Evolutionary conservation across 495 filamentous ascomycete species (phyloP).

Genomic region (Xylaria sp.): DNA sequence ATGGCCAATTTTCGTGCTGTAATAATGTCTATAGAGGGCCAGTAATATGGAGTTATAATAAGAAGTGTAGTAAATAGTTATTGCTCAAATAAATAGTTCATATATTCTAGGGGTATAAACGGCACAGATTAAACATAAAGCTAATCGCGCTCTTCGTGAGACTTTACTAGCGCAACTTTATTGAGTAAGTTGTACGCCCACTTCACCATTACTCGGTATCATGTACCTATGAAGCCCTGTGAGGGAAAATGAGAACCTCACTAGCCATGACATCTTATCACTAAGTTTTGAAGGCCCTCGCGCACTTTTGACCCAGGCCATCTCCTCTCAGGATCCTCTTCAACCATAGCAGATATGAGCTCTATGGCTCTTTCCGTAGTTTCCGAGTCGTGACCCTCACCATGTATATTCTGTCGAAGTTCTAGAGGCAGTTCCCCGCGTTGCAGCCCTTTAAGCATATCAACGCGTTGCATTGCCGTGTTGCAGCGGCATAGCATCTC

Average conservation of each 20-base stretch:
- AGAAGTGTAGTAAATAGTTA: neutral
- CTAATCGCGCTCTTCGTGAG: neutral
- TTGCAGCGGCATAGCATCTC: constrained; percentile 58
- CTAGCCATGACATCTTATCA: constrained; percentile 24
- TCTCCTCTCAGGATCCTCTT: constrained; percentile 47
- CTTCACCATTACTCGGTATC: neutral
- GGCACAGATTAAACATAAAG: neutral
- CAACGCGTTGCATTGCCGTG: constrained; percentile 62
- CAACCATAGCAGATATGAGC: constrained; percentile 57
- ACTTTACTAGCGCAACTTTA: neutral
- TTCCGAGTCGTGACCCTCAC: constrained; percentile 41
- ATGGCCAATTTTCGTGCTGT: neutral
- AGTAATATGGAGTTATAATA: neutral
- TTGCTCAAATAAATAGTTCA: neutral
- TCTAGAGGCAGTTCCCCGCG: constrained; percentile 31
- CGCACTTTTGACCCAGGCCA: constrained; percentile 44
- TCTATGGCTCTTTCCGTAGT: constrained; percentile 49
- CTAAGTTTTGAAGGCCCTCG: constrained; percentile 29
- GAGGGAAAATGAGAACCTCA: neutral
- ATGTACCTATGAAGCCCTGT: neutral
- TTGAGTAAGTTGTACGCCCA: neutral
- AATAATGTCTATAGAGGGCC: neutral
- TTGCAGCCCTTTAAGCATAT: constrained; percentile 56
- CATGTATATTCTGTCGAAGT: constrained; percentile 24
- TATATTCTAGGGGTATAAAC: neutral